Percentiles rank a stretch among this genome's conserved stretches.
These are phyloP conservation scores for Turritis glabra DNA, from an alignment of 345 rosid genomes.

Conservation along the genomic window DNA sequence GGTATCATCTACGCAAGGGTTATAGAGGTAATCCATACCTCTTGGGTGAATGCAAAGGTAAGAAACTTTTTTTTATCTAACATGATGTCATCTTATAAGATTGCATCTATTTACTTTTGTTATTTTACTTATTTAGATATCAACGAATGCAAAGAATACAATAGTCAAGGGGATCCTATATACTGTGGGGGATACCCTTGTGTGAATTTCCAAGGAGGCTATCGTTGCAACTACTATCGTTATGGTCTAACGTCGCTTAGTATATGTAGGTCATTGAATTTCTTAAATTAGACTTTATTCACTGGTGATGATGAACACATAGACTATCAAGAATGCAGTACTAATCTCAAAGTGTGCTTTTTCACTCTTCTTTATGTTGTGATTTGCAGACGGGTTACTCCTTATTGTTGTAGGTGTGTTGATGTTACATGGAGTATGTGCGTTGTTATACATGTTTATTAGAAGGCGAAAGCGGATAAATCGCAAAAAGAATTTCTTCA, in stretches of 20 bases:
- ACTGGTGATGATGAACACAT: not conserved
- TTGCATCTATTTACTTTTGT: not conserved
- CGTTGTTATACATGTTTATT: not conserved
- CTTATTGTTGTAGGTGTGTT: not conserved
- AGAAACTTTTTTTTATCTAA: not conserved
- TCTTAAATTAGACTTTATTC: not conserved
- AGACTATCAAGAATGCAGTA: not conserved
- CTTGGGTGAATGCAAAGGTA: constrained; percentile 34
- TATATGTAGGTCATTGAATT: not conserved
- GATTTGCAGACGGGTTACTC: not conserved
- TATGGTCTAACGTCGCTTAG: not conserved
- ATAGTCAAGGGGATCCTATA: not conserved
- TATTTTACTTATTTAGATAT: not conserved
- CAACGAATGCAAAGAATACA: not conserved
- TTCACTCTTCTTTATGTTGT: not conserved
- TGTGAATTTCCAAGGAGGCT: not conserved
- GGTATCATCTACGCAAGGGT: not conserved
- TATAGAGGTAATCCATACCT: constrained; percentile 39
- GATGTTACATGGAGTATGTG: not conserved
- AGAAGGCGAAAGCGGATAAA: not conserved
- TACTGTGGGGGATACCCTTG: not conserved
- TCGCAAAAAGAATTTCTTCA: not conserved
- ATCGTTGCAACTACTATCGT: not conserved
- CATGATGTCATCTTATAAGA: not conserved
- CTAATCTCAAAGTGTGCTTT: not conserved